These are phyloP conservation scores for Sporothrix humicola DNA, from an alignment of 2,329 filamentous ascomycete species.

Conservation along the genomic window DNA sequence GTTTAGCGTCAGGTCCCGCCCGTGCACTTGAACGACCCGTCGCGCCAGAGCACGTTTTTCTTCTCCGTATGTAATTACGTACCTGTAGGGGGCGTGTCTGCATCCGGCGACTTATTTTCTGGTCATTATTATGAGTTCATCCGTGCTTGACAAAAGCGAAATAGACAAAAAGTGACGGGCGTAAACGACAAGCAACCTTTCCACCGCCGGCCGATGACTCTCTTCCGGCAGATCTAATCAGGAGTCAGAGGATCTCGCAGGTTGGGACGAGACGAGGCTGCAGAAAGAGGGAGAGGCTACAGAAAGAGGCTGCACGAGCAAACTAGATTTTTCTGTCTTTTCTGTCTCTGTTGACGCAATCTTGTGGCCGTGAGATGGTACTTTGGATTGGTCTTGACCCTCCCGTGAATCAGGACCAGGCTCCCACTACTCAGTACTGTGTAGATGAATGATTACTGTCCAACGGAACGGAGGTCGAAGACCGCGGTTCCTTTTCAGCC, in stretches of 20 bases:
- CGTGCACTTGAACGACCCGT: background rate
- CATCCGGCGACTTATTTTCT: constrained; percentile 9
- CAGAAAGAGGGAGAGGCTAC: too few relatives aligned
- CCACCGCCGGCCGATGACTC: background rate
- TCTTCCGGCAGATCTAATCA: background rate
- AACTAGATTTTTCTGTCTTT: background rate
- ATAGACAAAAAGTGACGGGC: background rate
- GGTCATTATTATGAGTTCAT: constrained; percentile 23
- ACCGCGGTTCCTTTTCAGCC: background rate
- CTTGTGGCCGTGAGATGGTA: too few relatives aligned
- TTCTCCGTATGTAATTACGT: background rate
- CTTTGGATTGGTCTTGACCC: too few relatives aligned
- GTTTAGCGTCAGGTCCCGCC: constrained; percentile 7
- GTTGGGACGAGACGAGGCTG: too few relatives aligned
- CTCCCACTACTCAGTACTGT: too few relatives aligned
- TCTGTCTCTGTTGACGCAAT: background rate
- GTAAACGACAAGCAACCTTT: background rate
- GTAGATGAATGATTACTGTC: background rate
- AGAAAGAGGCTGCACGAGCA: background rate
- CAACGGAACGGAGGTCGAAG: background rate
- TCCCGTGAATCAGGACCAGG: too few relatives aligned
- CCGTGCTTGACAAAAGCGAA: background rate
- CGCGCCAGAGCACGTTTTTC: constrained; percentile 4
- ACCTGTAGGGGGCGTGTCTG: background rate
- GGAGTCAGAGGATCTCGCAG: too few relatives aligned